These are phyloP conservation scores for Tuber microsphaerosporum DNA, from an alignment of 495 filamentous ascomycete species.

Conservation along the genomic window DNA sequence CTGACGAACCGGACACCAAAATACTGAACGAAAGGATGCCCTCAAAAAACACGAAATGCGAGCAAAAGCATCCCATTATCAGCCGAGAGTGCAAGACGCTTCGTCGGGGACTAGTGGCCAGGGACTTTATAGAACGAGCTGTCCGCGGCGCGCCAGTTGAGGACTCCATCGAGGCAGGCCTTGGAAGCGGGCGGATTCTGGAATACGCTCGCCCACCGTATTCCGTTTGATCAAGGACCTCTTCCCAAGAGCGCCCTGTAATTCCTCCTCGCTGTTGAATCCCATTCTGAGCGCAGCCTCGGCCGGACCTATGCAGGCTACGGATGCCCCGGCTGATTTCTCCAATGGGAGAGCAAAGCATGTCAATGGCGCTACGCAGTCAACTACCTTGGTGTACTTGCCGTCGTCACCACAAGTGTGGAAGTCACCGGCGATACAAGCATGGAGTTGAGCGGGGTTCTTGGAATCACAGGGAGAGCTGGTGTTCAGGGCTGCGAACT, in stretches of 20 bases:
- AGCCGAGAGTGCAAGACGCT: conserved; percentile 17
- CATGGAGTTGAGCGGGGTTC: conserved; percentile 12
- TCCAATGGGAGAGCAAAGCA: conserved; percentile 31
- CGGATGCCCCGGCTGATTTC: conserved; percentile 12
- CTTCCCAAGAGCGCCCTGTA: conserved; percentile 6
- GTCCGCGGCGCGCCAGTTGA: conserved; percentile 7
- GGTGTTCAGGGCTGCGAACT: conserved; percentile 12
- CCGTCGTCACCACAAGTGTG: conserved; percentile 13
- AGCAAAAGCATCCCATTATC: conserved; percentile 4
- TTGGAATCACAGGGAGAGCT: conserved; percentile 17
- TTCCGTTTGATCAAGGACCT: neutral
- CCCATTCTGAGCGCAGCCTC: conserved; percentile 30
- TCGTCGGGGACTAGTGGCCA: conserved; percentile 9
- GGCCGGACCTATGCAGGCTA: conserved; percentile 19
- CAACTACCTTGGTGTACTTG: conserved; percentile 8
- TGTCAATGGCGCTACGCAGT: conserved; percentile 12
- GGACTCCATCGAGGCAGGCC: conserved; percentile 17
- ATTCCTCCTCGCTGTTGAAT: conserved; percentile 12
- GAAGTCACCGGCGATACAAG: conserved; percentile 20
- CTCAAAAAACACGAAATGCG: neutral
- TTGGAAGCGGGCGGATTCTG: conserved; percentile 3
- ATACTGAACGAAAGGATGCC: neutral
- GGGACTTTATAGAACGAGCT: conserved; percentile 7
- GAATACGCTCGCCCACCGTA: neutral
- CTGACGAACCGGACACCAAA: neutral